These are phyloP conservation scores for Gaeumannomyces tritici DNA, from an alignment of 2,329 filamentous ascomycete species.

Conservation along the genomic window DNA sequence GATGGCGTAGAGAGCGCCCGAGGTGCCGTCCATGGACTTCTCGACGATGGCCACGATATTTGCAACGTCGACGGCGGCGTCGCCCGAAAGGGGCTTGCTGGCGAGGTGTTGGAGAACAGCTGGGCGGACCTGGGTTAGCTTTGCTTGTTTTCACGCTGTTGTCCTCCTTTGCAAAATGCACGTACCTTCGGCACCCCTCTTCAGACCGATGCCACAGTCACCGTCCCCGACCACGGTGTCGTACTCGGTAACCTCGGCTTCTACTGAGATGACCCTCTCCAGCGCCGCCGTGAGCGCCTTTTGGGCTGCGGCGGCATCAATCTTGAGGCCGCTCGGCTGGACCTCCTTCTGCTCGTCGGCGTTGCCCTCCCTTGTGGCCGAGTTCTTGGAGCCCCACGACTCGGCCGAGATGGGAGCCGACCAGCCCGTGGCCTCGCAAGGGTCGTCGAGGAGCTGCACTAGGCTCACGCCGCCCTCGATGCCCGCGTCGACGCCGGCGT, in stretches of 20 bases:
- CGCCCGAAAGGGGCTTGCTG: conserved; percentile 33
- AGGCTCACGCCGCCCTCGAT: conserved; percentile 47
- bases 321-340: conserved; percentile 37
- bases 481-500: conserved; percentile 44
- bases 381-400: conserved; percentile 53
- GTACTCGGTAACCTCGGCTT: conserved; percentile 62
- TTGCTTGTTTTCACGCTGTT: not conserved
- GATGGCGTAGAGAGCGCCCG: conserved; percentile 60
- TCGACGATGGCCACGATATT: conserved; percentile 45
- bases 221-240: conserved; percentile 84
- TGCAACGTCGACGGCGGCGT: conserved; percentile 42
- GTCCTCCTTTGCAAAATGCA: not conserved
- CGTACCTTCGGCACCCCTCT: conserved; percentile 71
- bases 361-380: conserved; percentile 32
- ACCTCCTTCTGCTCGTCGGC: conserved; percentile 19
- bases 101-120: conserved; percentile 42
- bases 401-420: conserved; percentile 49
- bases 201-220: conserved; percentile 79
- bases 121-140: conserved; percentile 12
- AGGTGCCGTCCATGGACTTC: conserved; percentile 51
- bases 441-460: conserved; percentile 61
- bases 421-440: conserved; percentile 63
- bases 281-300: conserved; percentile 47
- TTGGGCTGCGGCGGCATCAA: conserved; percentile 41
- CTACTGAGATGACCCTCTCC: conserved; percentile 51